phyloP scores from a whole-genome alignment of 257 asterid genomes.

The Primulina eburnea region DNA sequence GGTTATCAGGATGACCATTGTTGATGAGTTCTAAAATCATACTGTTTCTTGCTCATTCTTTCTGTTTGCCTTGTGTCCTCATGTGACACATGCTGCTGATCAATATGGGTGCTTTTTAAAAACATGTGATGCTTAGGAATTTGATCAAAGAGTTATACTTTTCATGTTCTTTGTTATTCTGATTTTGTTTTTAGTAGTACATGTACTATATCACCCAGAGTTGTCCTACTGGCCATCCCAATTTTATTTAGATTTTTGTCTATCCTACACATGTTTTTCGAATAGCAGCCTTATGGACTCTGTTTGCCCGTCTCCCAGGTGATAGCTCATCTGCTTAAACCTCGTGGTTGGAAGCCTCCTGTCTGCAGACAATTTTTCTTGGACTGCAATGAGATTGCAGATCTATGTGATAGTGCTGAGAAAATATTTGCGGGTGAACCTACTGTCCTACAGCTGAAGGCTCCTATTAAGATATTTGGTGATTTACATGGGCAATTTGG shows the following conservation, averaged over 20 bases:
- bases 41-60: neutral
- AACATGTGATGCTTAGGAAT: neutral
- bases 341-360: slow-evolving; percentile 99
- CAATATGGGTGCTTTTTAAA: neutral
- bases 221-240: slow-evolving; percentile 1
- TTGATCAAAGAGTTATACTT: neutral
- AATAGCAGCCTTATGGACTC: slow-evolving; percentile 4
- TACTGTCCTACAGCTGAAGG: slow-evolving; percentile 86
- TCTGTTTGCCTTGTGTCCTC: neutral
- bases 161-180: neutral
- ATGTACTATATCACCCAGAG: neutral
- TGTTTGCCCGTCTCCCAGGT: slow-evolving; percentile 49
- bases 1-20: slow-evolving; percentile 2
- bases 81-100: neutral
- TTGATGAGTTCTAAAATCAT: neutral
- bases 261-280: neutral
- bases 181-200: neutral
- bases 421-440: slow-evolving; percentile 91
- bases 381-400: slow-evolving; percentile 96
- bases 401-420: slow-evolving; percentile 96
- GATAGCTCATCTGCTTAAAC: slow-evolving; percentile 82
- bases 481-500: slow-evolving; percentile 99
- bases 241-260: slow-evolving; percentile 1
- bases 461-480: slow-evolving; percentile 97
- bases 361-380: slow-evolving; percentile 89